Percentiles rank a stretch among this genome's conserved stretches.
Conservation (phyloP, 2,329 filamentous ascomycete species). For the Gnomoniopsis smithogilvyi region DNA sequence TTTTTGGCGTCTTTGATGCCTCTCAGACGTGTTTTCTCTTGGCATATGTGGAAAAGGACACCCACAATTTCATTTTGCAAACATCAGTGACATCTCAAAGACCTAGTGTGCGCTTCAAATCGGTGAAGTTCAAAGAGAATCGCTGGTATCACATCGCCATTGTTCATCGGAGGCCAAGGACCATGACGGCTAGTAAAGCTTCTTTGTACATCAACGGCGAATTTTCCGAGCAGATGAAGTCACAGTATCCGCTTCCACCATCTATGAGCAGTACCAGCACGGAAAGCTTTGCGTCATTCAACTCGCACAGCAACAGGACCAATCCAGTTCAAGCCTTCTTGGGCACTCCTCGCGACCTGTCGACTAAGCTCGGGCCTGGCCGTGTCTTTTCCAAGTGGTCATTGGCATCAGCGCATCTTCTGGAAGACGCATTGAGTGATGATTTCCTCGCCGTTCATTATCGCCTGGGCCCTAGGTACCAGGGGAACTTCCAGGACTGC, state of each 20-base stretch:
- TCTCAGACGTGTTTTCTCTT: slow-evolving; percentile 92
- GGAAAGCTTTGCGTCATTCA: slow-evolving; percentile 69
- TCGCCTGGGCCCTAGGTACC: slow-evolving; percentile 84
- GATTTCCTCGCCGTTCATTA: slow-evolving; percentile 89
- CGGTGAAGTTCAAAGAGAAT: slow-evolving; percentile 68
- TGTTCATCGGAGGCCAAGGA: slow-evolving; percentile 76
- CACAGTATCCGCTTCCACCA: slow-evolving; percentile 79
- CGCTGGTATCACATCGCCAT: slow-evolving; percentile 93
- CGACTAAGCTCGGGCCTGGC: slow-evolving; percentile 69
- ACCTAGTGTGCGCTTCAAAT: slow-evolving; percentile 92
- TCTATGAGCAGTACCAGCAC: slow-evolving; percentile 59
- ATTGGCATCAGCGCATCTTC: slow-evolving; percentile 82
- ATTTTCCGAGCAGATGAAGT: slow-evolving; percentile 88
- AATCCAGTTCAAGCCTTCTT: slow-evolving; percentile 86
- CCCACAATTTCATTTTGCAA: slow-evolving; percentile 90
- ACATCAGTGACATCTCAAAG: slow-evolving; percentile 84
- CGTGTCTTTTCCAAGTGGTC: slow-evolving; percentile 81
- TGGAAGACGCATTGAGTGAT: slow-evolving; percentile 84
- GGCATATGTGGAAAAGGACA: slow-evolving; percentile 90
- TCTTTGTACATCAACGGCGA: slow-evolving; percentile 90
- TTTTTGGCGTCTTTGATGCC: slow-evolving; percentile 92
- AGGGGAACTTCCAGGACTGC: slow-evolving; percentile 95
- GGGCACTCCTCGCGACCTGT: slow-evolving; percentile 86
- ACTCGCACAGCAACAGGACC: slow-evolving; percentile 52
- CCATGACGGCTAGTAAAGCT: slow-evolving; percentile 74